Conservation (phyloP, 768 basidiomycete species). For the Termitomyces titanicus region DNA sequence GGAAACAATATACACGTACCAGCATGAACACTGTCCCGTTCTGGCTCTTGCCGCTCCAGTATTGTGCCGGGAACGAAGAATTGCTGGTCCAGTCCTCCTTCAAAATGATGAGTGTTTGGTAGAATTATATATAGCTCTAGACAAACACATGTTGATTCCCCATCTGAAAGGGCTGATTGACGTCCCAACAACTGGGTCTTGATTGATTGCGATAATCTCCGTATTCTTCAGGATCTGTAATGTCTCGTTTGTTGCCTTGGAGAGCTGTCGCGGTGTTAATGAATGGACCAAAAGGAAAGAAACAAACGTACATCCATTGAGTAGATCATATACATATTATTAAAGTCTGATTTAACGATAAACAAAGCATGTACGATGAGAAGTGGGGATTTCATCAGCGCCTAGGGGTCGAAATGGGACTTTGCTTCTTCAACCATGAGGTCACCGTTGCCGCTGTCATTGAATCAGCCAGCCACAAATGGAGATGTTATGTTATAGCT, state of each 20-base stretch:
- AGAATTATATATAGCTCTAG: background rate
- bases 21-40: constrained; percentile 67
- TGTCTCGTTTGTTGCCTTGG: constrained; percentile 34
- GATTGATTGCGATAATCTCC: constrained; percentile 68
- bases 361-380: constrained; percentile 28
- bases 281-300: background rate
- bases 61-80: constrained; percentile 53
- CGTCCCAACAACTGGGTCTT: constrained; percentile 59
- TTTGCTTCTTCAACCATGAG: constrained; percentile 61
- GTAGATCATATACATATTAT: no score
- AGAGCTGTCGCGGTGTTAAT: constrained; percentile 27
- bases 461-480: background rate
- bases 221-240: constrained; percentile 51
- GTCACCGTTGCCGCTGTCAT: constrained; percentile 56
- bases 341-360: background rate
- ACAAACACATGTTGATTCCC: constrained; percentile 52
- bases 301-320: constrained; percentile 13
- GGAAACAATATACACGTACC: constrained; percentile 27
- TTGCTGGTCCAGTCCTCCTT: constrained; percentile 31
- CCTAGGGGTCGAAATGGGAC: constrained; percentile 73
- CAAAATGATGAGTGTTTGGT: background rate
- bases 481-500: constrained; percentile 2
- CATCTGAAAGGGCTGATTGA: constrained; percentile 66
- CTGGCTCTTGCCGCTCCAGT: constrained; percentile 60
- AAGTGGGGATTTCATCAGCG: constrained; percentile 62